Percentiles rank a stretch among this genome's conserved stretches.
phyloP scores from a whole-genome alignment of 305 asterid species.

The Fraxinus velutina region DNA sequence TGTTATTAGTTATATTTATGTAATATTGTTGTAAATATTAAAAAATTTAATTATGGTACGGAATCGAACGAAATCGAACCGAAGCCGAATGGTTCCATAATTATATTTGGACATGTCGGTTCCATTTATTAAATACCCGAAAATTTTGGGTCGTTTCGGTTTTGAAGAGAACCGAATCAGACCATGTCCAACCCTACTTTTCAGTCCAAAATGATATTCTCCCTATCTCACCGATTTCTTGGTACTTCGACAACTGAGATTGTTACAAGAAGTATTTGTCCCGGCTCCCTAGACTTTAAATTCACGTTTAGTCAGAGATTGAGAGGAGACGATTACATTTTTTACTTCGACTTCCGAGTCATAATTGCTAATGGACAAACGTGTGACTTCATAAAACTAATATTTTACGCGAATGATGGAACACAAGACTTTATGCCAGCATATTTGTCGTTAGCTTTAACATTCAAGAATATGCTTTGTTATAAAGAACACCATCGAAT shows the following conservation, averaged over 20 bases:
- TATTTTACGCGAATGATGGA: background rate
- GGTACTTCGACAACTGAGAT: background rate
- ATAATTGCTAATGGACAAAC: background rate
- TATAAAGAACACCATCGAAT: background rate
- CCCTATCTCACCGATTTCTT: background rate
- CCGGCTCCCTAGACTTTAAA: background rate
- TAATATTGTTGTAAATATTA: no score
- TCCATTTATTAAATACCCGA: no score
- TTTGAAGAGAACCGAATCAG: no score
- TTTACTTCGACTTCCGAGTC: background rate
- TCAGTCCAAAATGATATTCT: background rate
- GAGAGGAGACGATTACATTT: background rate
- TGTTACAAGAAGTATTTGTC: background rate
- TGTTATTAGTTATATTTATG: no score
- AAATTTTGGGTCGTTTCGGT: no score
- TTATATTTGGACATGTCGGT: no score
- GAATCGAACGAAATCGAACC: no score
- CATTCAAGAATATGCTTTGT: background rate
- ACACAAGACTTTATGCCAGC: background rate
- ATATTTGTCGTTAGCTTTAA: background rate
- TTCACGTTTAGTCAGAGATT: background rate
- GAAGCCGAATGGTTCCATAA: no score
- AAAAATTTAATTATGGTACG: no score
- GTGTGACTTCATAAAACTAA: background rate
- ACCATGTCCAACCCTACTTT: no score